These are phyloP conservation scores for Pseudocercospora pini-densiflorae DNA, from an alignment of 2,329 filamentous ascomycete genomes.

Conservation along the genomic window DNA sequence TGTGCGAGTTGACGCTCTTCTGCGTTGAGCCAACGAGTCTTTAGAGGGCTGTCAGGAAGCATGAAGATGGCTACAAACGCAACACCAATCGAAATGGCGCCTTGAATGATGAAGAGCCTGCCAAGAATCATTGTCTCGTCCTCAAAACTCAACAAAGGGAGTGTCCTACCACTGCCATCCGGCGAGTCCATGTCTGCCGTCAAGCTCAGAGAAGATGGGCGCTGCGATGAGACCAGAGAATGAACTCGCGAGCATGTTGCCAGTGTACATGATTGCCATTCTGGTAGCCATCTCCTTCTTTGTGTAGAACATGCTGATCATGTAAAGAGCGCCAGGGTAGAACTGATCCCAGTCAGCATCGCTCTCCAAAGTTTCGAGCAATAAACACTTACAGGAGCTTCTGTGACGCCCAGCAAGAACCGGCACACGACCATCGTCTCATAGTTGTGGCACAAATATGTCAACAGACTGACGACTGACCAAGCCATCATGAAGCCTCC, in stretches of 20 bases:
- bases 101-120: slow-evolving; percentile 69
- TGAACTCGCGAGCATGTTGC: slow-evolving; percentile 58
- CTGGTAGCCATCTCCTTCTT: slow-evolving; percentile 46
- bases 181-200: slow-evolving; percentile 58
- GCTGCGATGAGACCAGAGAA: slow-evolving; percentile 64
- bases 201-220: slow-evolving; percentile 66
- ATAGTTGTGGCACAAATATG: slow-evolving; percentile 15
- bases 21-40: slow-evolving; percentile 32
- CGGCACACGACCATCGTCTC: slow-evolving; percentile 12
- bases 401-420: slow-evolving; percentile 15
- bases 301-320: slow-evolving; percentile 45
- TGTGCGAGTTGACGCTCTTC: slow-evolving; percentile 24
- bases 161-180: slow-evolving; percentile 53
- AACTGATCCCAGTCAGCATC: background rate
- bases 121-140: background rate
- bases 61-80: slow-evolving; percentile 63
- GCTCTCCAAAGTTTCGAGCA: background rate
- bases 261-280: slow-evolving; percentile 34
- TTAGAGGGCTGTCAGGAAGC: slow-evolving; percentile 63
- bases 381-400: slow-evolving; percentile 8
- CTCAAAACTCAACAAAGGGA: background rate
- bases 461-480: slow-evolving; percentile 16
- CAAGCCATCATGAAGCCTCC: slow-evolving; percentile 18
- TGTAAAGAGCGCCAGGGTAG: slow-evolving; percentile 17
- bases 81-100: slow-evolving; percentile 65